A percentile compares a stretch with the other conserved stretches of the same genome.
Evolutionary conservation across 176 grass and related monocot genomes (phyloP).

Genomic region (Alopecurus myosuroides): DNA sequence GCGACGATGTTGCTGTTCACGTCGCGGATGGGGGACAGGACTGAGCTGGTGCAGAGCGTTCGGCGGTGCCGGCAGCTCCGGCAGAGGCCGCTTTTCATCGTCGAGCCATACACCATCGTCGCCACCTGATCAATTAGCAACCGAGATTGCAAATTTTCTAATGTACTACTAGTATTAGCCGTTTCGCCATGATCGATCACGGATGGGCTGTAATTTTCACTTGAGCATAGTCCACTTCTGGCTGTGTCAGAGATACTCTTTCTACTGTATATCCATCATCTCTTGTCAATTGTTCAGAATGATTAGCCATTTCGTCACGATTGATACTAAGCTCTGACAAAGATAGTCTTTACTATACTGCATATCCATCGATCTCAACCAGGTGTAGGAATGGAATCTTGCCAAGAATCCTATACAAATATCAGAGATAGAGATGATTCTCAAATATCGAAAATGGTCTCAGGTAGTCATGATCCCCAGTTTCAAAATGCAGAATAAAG

Average conservation of each 20-base stretch:
- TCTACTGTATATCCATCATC: no score
- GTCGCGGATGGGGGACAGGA: conserved; percentile 26
- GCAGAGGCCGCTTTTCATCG: conserved; percentile 46
- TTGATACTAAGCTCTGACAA: no score
- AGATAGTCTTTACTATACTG: not conserved
- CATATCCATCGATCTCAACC: not conserved
- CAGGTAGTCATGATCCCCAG: no score
- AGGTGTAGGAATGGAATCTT: not conserved
- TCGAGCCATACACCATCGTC: conserved; percentile 50
- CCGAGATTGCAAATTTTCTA: not conserved
- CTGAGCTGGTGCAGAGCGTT: conserved; percentile 50
- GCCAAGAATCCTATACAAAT: no score
- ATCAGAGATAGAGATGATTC: not conserved
- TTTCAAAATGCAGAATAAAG: no score
- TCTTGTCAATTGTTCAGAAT: no score
- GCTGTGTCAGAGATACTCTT: not conserved
- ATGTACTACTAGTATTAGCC: no score
- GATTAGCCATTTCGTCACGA: no score
- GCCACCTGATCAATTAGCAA: conserved; percentile 6
- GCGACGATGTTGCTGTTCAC: conserved; percentile 40
- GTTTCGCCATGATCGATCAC: no score
- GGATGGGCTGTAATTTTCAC: no score
- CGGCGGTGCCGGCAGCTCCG: conserved; percentile 54
- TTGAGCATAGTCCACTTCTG: no score
- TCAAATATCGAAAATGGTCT: no score